Evolutionary conservation across 129 eudicot genomes (phyloP), one percentile per base, ranked within the genome.

Genomic region (Rutidosis leptorrhynchoides): DNA sequence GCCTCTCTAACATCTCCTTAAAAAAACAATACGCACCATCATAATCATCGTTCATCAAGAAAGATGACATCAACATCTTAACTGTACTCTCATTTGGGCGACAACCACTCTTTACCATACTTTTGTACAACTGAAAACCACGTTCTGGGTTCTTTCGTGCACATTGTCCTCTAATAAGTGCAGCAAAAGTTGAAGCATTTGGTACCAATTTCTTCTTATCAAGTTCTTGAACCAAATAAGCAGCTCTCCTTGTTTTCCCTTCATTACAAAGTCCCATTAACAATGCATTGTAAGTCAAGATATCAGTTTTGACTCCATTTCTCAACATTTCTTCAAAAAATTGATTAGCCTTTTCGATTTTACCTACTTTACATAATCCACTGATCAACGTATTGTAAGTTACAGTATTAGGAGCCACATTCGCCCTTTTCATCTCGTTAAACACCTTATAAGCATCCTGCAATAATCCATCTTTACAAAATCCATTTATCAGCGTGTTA

Each of bases 151-250:
- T 88, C 76, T 79, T 83, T 62, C 78, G 80, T 35, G 52, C 79
- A 71, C 97, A 87, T 40, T 91, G 91, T 67, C 96, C 98, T 19
- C 25, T 75, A 68, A 85, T 92, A 61, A 92, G 95, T 20, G 98
- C 98, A 17, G 84, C 80, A 72, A 81, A 88, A 26, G 96, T 92
- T 10, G 95, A 83, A 33, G 91, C 68, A 73, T 88, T 92, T 8
- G 95, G 98, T 17, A 77, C 84, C 27, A 92, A 67, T 25, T 82
- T 85, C 67, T 81, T 75, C 51, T 59, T 83, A 71, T 85, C 98
- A 60, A 88, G 96, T 72, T 88, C 87, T 84, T 85, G 87, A 54
- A 85, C 95, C 79, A 92, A 51, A 74, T 79, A 78, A 62, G 96
- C 96, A 73, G 91, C 95, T 68, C 83, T 87, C 78, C 78, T 85